Conservation (phyloP, 345 rosid genomes). For the Eucalyptus urophylla region DNA sequence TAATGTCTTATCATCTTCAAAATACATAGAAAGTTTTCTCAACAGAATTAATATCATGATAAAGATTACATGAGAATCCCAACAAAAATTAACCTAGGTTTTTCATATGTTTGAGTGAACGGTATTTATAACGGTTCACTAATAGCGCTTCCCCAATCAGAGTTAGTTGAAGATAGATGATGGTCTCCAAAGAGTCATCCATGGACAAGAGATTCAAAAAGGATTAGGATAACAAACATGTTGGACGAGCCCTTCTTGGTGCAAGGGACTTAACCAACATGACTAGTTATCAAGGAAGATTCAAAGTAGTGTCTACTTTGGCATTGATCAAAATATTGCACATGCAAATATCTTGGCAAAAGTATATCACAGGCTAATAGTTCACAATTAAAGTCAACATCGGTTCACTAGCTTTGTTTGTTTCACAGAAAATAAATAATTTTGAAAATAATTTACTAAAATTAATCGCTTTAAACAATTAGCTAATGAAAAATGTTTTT, state of each 20-base stretch:
- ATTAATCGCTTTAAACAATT: too few relatives aligned
- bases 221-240: background rate
- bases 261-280: background rate
- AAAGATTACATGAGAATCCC: background rate
- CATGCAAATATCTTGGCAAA: too few relatives aligned
- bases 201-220: background rate
- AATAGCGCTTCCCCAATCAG: fast-evolving
- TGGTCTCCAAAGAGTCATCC: background rate
- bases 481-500: too few relatives aligned
- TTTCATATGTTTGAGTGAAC: background rate
- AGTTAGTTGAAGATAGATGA: background rate
- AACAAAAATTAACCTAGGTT: background rate
- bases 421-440: fast-evolving
- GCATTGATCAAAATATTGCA: background rate
- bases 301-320: background rate
- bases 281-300: background rate
- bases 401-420: fast-evolving
- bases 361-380: too few relatives aligned
- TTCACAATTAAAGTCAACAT: too few relatives aligned
- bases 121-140: background rate
- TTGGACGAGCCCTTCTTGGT: background rate
- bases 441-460: too few relatives aligned
- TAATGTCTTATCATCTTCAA: background rate
- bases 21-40: background rate
- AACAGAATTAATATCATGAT: fast-evolving